Conservation (phyloP, 345 rosid genomes). For the Sonneratia alba region DNA sequence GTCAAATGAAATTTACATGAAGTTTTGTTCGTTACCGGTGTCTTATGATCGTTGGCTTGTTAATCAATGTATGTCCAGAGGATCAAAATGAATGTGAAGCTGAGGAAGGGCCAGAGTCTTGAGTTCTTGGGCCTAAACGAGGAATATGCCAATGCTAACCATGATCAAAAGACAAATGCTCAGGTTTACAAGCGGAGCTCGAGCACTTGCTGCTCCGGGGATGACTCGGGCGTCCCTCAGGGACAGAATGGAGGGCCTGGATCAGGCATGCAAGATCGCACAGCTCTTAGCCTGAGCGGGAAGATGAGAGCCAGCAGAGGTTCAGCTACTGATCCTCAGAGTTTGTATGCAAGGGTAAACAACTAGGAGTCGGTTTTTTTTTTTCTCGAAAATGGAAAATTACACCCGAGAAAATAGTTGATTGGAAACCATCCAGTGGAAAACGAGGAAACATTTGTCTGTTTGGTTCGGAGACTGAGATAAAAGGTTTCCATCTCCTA, state of each 20-base stretch:
- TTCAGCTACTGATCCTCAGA: conserved; percentile 65
- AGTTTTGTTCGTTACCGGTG: background rate
- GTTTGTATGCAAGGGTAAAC: conserved; percentile 75
- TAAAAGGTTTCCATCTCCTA: background rate
- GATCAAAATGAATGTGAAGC: conserved; percentile 35
- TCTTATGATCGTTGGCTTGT: background rate
- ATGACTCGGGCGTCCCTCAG: conserved; percentile 38
- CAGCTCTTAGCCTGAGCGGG: conserved; percentile 39
- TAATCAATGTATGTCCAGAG: conserved; percentile 26
- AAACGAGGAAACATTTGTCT: background rate
- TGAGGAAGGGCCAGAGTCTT: conserved; percentile 28
- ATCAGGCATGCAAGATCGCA: conserved; percentile 28
- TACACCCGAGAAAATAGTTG: background rate
- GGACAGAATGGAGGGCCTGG: conserved; percentile 25
- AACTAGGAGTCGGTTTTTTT: background rate
- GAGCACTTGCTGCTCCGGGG: conserved; percentile 46
- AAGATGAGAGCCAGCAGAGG: conserved; percentile 71
- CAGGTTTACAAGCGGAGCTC: conserved; percentile 14
- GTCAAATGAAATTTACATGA: background rate
- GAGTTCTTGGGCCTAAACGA: conserved; percentile 18
- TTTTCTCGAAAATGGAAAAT: too few species aligned
- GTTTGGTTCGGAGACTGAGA: background rate
- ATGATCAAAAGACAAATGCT: conserved; percentile 8
- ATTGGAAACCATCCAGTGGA: background rate
- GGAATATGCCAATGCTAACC: conserved; percentile 22